Evolutionary conservation across 305 asterid species (phyloP), one percentile per base, ranked within the genome.

Genomic region (Withania somnifera): DNA sequence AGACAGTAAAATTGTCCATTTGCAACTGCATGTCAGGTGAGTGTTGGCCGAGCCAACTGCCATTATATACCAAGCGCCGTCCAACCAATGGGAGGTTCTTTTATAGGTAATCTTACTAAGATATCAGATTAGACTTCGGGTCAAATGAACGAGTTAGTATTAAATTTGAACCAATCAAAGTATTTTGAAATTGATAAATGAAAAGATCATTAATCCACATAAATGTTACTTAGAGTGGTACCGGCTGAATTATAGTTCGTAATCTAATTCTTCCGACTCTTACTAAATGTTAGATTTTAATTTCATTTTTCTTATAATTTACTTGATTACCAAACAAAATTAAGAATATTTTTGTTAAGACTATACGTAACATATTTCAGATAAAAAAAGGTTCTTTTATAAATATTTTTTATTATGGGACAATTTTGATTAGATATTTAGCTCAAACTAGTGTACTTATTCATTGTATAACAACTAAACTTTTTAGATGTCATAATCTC

Each of bases 51-150:
- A 64, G 45, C 58, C 81, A 80, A 71, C 71, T 69, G 80, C 84
- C 81, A 80, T n/a, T n/a, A n/a, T n/a, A 58, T 17, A 69, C 24
- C 5, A 24, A 38, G 84, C 84, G 84, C 86, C 84, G 86, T 61
- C 82, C 73, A 76, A 81, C 84, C 80, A 81, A 76, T 84, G n/a
- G 11, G 0, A 11, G 42, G 6, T 13, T 73, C 28, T 26, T 1
- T 79, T 51, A 4, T 69, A 84, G 86, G 83, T 38, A 40, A 54
- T 56, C 67, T 64, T 5, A 54, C 5, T 79, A 28, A 58, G 83
- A 79, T 30, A 15, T 10, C 26, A 15, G 60, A 32, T 14, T 50
- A 2, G 6, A 15, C 2, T 4, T 17, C 38, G 5, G 38, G 0
- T 53, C 26, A 7, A 53, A 61, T 28, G 2, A 13, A 28, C 0